These are phyloP conservation scores for Actinomortierella wolfii DNA, from an alignment of 371 early-diverging fungal genomes.

Conservation along the genomic window DNA sequence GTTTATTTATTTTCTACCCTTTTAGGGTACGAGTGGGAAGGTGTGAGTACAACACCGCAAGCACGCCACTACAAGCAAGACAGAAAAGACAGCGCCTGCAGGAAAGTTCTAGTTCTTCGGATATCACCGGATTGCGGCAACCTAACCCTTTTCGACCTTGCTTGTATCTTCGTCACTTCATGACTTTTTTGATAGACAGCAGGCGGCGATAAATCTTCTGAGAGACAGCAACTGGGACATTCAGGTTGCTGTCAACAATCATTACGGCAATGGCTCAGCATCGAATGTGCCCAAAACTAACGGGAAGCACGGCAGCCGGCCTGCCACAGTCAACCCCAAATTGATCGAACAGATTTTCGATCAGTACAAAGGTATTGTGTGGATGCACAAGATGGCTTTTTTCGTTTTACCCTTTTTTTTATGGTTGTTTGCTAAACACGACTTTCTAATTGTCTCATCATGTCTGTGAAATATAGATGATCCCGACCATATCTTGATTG, in stretches of 20 bases:
- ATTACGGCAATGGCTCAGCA: constrained; percentile 49
- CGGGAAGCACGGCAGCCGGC: background rate
- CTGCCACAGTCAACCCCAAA: constrained; percentile 12
- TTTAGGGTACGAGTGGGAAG: no score
- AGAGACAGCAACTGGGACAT: constrained; percentile 67
- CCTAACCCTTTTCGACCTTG: no score
- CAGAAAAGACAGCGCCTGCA: no score
- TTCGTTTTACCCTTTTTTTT: background rate
- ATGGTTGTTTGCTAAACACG: no score
- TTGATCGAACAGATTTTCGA: constrained; percentile 62
- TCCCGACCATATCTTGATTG: constrained; percentile 67
- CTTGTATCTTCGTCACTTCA: background rate
- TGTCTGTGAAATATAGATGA: constrained; percentile 68
- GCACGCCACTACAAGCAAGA: no score
- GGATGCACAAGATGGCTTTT: background rate
- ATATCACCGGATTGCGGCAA: no score
- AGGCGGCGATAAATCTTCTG: constrained; percentile 56
- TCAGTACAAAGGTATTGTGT: constrained; percentile 66
- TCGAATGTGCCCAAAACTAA: constrained; percentile 16
- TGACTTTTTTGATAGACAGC: constrained; percentile 50
- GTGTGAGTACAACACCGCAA: no score
- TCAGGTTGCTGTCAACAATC: constrained; percentile 66
- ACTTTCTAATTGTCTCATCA: no score
- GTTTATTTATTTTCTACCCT: no score
- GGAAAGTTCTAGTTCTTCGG: no score